These are phyloP conservation scores for Lignosus rhinocerotis DNA, from an alignment of 1,284 basidiomycete genomes.

Conservation along the genomic window DNA sequence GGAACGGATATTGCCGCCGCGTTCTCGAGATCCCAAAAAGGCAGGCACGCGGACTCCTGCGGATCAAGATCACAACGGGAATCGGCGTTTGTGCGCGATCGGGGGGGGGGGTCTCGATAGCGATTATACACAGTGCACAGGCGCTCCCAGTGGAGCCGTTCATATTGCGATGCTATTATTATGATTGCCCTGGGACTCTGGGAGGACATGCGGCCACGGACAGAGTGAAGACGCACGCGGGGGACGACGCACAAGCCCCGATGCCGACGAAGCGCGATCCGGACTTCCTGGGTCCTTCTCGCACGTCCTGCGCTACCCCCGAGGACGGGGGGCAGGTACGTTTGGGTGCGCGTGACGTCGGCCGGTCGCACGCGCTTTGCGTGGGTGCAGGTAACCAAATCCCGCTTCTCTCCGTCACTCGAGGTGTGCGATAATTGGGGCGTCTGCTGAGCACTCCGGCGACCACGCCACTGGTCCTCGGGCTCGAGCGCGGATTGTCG, in stretches of 20 bases:
- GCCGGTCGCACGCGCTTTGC: background rate
- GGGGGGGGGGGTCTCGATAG: conserved; percentile 5
- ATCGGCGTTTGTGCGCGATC: background rate
- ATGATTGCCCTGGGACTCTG: too few species aligned
- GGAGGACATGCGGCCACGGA: background rate
- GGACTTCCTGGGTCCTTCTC: background rate
- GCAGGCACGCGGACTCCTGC: too few species aligned
- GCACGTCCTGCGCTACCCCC: background rate
- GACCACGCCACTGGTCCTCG: too few species aligned
- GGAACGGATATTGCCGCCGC: too few species aligned
- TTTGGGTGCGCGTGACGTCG: background rate
- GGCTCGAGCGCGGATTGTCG: too few species aligned
- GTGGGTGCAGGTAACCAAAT: background rate
- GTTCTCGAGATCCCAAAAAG: too few species aligned
- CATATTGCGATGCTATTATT: too few species aligned
- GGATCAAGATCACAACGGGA: too few species aligned
- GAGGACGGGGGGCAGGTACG: background rate
- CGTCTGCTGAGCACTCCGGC: too few species aligned
- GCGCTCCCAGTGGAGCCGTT: too few species aligned
- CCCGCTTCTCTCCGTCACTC: background rate
- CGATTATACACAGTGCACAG: background rate
- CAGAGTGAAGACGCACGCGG: background rate
- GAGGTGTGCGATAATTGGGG: background rate
- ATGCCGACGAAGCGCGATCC: background rate
- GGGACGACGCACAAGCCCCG: background rate